These are phyloP conservation scores for Monilinia aucupariae DNA, from an alignment of 2,329 filamentous ascomycete genomes.

Conservation along the genomic window DNA sequence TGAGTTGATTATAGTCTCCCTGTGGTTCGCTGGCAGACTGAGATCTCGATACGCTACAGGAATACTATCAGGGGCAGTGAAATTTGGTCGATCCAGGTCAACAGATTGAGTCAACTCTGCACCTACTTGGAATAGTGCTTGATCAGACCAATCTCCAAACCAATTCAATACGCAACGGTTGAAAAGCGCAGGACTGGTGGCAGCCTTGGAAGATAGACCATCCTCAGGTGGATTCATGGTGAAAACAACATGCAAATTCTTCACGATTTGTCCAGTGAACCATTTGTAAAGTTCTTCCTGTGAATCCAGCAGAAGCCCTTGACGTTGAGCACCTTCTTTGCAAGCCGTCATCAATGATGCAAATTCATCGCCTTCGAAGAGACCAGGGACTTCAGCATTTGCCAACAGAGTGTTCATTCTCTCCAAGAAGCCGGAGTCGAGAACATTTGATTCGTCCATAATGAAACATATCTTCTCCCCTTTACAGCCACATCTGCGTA, in stretches of 20 bases:
- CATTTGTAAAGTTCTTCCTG: slow-evolving; percentile 99
- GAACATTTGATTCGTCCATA: slow-evolving; percentile 98
- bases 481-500: slow-evolving; percentile 91
- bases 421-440: slow-evolving; percentile 97
- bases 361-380: slow-evolving; percentile 98
- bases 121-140: slow-evolving; percentile 95
- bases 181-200: slow-evolving; percentile 95
- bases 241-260: slow-evolving; percentile 98
- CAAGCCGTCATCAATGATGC: slow-evolving; percentile 98
- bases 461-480: slow-evolving; percentile 99
- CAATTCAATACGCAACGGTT: slow-evolving; percentile 99
- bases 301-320: slow-evolving; percentile 90
- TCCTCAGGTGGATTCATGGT: slow-evolving; percentile 99
- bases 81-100: slow-evolving; percentile 84
- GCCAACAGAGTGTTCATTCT: slow-evolving; percentile 98
- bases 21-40: slow-evolving; percentile 76
- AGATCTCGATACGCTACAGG: slow-evolving; percentile 88
- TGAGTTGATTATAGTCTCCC: slow-evolving; percentile 88
- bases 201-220: slow-evolving; percentile 89
- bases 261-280: slow-evolving; percentile 99
- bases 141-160: slow-evolving; percentile 99
- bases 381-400: slow-evolving; percentile 97
- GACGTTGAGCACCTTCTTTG: slow-evolving; percentile 94
- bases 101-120: slow-evolving; percentile 94
- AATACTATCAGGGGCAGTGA: slow-evolving; percentile 81